A percentile compares a stretch with the other conserved stretches of the same genome.
Evolutionary conservation across 2,329 filamentous ascomycete species (phyloP).

Genomic region (Acrocalymma vagum): DNA sequence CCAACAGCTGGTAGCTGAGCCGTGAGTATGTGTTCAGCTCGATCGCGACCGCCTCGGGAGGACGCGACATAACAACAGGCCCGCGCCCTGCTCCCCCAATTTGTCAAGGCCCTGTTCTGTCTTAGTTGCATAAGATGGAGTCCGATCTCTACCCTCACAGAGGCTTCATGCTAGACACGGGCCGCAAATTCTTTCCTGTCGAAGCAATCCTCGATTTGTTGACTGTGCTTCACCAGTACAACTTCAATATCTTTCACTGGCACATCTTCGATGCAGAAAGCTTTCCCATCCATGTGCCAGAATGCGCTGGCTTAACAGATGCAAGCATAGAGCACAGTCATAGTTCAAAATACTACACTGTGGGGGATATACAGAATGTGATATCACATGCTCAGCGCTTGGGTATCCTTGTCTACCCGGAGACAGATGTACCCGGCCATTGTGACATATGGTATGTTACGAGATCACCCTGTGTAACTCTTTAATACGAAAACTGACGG

Average conservation of each 20-base stretch:
- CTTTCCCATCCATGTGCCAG: background rate
- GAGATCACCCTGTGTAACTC: background rate
- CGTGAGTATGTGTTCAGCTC: too few relatives aligned
- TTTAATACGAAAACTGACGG: too few relatives aligned
- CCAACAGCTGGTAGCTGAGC: too few relatives aligned
- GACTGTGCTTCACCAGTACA: constrained; percentile 1
- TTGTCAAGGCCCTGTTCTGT: too few relatives aligned
- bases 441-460: constrained; percentile 1
- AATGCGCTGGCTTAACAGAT: background rate
- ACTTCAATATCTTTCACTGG: constrained; percentile 4
- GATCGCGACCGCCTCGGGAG: too few relatives aligned
- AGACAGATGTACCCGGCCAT: constrained; percentile 2
- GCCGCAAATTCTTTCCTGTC: constrained; percentile 2
- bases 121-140: too few relatives aligned
- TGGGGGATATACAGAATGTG: constrained; percentile 1
- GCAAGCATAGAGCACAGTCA: constrained; percentile 1
- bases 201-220: constrained; percentile 1
- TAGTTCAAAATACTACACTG: constrained; percentile 1
- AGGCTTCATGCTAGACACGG: constrained; percentile 4
- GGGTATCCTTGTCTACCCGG: constrained; percentile 2
- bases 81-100: too few relatives aligned
- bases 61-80: too few relatives aligned
- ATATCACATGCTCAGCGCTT: background rate
- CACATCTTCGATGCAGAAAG: constrained; percentile 3
- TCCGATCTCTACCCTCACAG: constrained; percentile 1